Evolutionary conservation across 1,284 basidiomycete species (phyloP).

Genomic region (Marasmius sp.): DNA sequence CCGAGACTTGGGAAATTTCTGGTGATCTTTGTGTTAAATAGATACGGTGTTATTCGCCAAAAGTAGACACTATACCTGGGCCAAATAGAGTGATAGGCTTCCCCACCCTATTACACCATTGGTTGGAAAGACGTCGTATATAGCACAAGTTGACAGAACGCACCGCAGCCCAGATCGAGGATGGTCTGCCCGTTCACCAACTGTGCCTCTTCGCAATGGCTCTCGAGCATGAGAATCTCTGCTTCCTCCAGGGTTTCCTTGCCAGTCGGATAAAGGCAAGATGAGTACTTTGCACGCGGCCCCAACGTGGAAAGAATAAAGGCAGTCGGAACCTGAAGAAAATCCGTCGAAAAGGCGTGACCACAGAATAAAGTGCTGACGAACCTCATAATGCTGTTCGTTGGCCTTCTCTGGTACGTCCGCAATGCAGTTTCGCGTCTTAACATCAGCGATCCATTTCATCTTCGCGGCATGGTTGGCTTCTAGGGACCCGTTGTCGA

Average conservation of each 20-base stretch:
- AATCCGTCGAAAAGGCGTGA: background rate
- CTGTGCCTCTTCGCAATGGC: slow-evolving; percentile 70
- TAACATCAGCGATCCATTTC: slow-evolving; percentile 56
- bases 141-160: slow-evolving; percentile 12
- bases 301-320: slow-evolving; percentile 49
- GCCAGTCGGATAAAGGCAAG: slow-evolving; percentile 71
- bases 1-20: slow-evolving; percentile 71
- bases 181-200: slow-evolving; percentile 66
- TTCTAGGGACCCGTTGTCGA: slow-evolving; percentile 60
- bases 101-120: slow-evolving; percentile 57
- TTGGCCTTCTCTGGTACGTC: slow-evolving; percentile 74
- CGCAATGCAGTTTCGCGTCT: slow-evolving; percentile 57
- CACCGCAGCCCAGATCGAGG: slow-evolving; percentile 74
- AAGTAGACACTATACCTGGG: slow-evolving; percentile 41
- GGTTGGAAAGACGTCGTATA: background rate
- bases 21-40: too few relatives aligned
- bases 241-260: slow-evolving; percentile 68
- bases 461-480: slow-evolving; percentile 72
- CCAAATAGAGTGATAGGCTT: slow-evolving; percentile 68
- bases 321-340: slow-evolving; percentile 57
- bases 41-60: too few relatives aligned
- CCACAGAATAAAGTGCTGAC: slow-evolving; percentile 8
- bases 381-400: slow-evolving; percentile 77
- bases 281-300: slow-evolving; percentile 42
- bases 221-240: slow-evolving; percentile 69